Evolutionary conservation across 2,329 filamentous ascomycete species (phyloP).

Genomic region (Microsporum audouinii): DNA sequence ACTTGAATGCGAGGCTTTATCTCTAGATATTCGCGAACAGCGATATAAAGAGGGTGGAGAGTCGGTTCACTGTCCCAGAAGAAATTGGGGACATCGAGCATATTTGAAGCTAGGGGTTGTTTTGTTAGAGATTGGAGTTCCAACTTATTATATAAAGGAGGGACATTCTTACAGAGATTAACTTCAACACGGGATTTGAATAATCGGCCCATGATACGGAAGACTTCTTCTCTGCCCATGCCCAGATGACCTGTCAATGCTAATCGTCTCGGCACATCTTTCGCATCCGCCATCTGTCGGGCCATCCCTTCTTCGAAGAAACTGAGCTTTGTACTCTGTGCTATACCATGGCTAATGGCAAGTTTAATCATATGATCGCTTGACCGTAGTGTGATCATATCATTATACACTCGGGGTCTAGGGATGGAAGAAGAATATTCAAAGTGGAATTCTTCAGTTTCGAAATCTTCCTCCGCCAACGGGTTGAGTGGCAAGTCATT

Average conservation of each 20-base stretch:
- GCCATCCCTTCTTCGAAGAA: conserved; percentile 96
- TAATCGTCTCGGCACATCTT: conserved; percentile 79
- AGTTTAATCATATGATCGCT: conserved; percentile 99
- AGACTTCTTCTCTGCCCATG: conserved; percentile 83
- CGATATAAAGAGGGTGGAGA: conserved; percentile 83
- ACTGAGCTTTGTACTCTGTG: conserved; percentile 90
- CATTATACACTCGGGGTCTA: conserved; percentile 87
- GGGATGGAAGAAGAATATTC: conserved; percentile 83
- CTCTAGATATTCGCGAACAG: conserved; percentile 92
- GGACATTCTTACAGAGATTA: conserved; percentile 69
- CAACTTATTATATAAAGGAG: neutral
- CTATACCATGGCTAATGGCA: conserved; percentile 92
- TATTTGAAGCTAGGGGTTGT: conserved; percentile 61
- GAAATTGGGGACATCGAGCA: conserved; percentile 91
- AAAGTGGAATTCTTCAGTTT: conserved; percentile 97
- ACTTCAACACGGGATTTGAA: conserved; percentile 95
- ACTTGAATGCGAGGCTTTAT: conserved; percentile 94
- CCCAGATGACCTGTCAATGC: conserved; percentile 82
- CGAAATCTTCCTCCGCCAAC: conserved; percentile 78
- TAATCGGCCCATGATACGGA: conserved; percentile 76
- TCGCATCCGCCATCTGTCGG: conserved; percentile 82
- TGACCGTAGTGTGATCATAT: conserved; percentile 95
- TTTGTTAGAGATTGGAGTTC: neutral
- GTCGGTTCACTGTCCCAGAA: conserved; percentile 98
- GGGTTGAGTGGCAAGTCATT: conserved; percentile 64